These are phyloP conservation scores for Teratosphaeria pseudoeucalypti DNA, from an alignment of 2,329 filamentous ascomycete genomes.

Conservation along the genomic window DNA sequence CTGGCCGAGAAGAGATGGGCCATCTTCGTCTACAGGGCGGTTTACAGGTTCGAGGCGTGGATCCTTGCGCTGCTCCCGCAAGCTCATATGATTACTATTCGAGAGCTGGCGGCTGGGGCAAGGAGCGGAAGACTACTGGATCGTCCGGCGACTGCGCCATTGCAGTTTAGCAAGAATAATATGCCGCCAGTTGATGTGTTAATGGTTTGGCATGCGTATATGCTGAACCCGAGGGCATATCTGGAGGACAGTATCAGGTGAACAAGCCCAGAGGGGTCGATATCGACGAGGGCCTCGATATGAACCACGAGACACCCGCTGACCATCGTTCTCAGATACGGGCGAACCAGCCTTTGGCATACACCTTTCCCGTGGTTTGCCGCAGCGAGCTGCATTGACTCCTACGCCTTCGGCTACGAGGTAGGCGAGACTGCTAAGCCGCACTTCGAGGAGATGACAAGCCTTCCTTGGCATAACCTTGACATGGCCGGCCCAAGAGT, in stretches of 20 bases:
- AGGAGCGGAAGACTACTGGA: constrained; percentile 2
- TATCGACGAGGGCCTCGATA: background rate
- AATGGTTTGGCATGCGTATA: constrained; percentile 71
- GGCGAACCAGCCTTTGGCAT: constrained; percentile 47
- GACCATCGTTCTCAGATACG: constrained; percentile 44
- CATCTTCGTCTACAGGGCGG: constrained; percentile 57
- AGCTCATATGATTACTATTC: constrained; percentile 4
- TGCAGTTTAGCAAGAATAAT: constrained; percentile 7
- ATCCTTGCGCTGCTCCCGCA: constrained; percentile 36
- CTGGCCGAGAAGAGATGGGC: constrained; percentile 66
- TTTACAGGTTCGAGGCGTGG: constrained; percentile 59
- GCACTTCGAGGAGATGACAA: constrained; percentile 40
- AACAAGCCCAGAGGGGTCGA: background rate
- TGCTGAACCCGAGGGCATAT: constrained; percentile 66
- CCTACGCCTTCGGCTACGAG: constrained; percentile 46
- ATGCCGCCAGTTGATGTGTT: constrained; percentile 49
- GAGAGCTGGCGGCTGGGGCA: background rate
- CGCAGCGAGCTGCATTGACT: constrained; percentile 49
- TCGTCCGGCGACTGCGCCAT: constrained; percentile 3
- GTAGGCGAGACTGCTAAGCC: constrained; percentile 35
- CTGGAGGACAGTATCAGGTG: constrained; percentile 48
- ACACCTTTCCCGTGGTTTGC: constrained; percentile 56
- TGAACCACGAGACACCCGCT: background rate
- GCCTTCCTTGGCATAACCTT: constrained; percentile 49
- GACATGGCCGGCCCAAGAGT: constrained; percentile 41